These are phyloP conservation scores for Geranium brycei DNA, from an alignment of 345 rosid species.

Conservation along the genomic window DNA sequence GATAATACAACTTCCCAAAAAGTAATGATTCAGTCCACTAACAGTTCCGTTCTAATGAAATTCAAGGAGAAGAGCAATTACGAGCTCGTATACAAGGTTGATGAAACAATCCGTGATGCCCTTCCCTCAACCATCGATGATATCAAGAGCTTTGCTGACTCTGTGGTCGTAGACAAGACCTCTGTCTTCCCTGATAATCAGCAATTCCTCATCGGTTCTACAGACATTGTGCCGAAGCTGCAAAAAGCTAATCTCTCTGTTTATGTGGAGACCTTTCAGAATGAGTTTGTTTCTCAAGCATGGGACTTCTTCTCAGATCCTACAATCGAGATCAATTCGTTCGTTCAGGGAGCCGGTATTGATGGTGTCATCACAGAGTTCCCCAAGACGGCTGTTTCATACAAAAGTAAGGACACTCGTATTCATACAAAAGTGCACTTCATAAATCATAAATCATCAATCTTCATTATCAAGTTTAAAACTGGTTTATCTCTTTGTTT, in stretches of 20 bases:
- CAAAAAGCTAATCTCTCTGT: constrained; percentile 41
- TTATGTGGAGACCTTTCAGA: constrained; percentile 54
- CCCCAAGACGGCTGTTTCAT: constrained; percentile 66
- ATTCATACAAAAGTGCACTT: too few species aligned
- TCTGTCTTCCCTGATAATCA: constrained; percentile 32
- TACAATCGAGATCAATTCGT: constrained; percentile 61
- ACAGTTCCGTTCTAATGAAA: constrained; percentile 59
- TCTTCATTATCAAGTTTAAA: too few species aligned
- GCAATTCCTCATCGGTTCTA: constrained; percentile 19
- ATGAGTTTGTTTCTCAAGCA: constrained; percentile 78
- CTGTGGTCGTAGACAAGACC: constrained; percentile 43
- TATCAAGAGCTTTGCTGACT: constrained; percentile 54
- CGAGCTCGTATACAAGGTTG: constrained; percentile 52
- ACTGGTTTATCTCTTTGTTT: too few species aligned
- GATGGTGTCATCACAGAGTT: constrained; percentile 73
- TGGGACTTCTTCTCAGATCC: constrained; percentile 83
- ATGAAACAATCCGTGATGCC: constrained; percentile 52
- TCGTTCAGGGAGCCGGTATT: constrained; percentile 12
- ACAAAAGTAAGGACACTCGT: constrained; percentile 42
- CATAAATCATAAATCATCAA: too few species aligned
- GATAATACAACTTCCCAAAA: constrained; percentile 26
- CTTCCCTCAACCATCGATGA: constrained; percentile 30
- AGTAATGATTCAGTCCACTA: constrained; percentile 75
- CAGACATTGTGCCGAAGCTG: constrained; percentile 41
- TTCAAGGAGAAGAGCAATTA: constrained; percentile 38